Evolutionary conservation across 257 asterid species (phyloP), one percentile per base, ranked within the genome.

Genomic region (Cinchona pubescens): DNA sequence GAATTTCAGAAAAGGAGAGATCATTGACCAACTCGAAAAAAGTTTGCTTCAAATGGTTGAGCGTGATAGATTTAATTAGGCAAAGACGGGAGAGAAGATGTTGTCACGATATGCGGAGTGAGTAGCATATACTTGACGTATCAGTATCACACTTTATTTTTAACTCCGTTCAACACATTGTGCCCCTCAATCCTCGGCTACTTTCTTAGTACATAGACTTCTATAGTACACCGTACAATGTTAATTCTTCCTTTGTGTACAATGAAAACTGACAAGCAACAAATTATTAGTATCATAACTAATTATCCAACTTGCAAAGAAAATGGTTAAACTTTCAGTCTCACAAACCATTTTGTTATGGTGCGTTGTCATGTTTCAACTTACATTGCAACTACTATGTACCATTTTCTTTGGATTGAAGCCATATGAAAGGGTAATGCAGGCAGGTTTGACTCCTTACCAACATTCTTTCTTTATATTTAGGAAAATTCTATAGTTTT

Each of bases 31-130:
- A 32, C 86, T 90, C 15, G 86, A 85, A 43, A 73, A 30, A 43
- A 85, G 96, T 58, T 87, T 85, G 88, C 49, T 84, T 67, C 87
- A 80, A 60, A 81, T 75, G 66, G 77, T 80, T 49, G 87, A 83
- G 67, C 90, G 77, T 35, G 79, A 71, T 60, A 85, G 83, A 76
- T 46, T 75, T 40, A 68, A 75, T 18, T 76, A 42, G 43, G 81
- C 72, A 29, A 30, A 27, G 35, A 7, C 19, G 19, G 13, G 35
- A 3, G 16, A 12, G 35, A 15, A 27, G 19, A 1, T 12, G 82
- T 65, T 53, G 48, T 3, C n/a, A n/a, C n/a, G n/a, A n/a, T n/a
- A n/a, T n/a, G n/a, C n/a, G n/a, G n/a, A n/a, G n/a, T n/a, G n/a
- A n/a, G n/a, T n/a, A n/a, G n/a, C n/a, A n/a, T n/a, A n/a, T n/a